A percentile compares a stretch with the other conserved stretches of the same genome.
These are phyloP conservation scores for Musa acuminata DNA, from an alignment of 176 grass and related monocot genomes.

Conservation along the genomic window DNA sequence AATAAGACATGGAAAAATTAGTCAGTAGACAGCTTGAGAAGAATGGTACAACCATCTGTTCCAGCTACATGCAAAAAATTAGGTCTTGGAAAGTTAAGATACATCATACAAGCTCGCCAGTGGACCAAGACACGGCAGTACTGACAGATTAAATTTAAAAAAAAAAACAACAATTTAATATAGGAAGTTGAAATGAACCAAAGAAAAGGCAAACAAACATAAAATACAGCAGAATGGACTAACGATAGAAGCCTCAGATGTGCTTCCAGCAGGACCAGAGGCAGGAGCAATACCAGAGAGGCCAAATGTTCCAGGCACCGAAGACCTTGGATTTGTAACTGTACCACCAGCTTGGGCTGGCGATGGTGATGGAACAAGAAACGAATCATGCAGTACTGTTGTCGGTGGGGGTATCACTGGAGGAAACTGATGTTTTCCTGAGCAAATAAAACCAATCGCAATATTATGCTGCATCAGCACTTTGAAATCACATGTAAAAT, in stretches of 20 bases:
- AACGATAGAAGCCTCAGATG: slow-evolving; percentile 29
- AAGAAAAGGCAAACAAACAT: slow-evolving; percentile 18
- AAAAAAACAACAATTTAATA: slow-evolving; percentile 3
- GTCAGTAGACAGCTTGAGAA: background rate
- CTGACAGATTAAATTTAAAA: background rate
- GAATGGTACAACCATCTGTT: background rate
- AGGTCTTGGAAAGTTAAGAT: background rate
- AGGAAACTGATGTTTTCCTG: slow-evolving; percentile 60
- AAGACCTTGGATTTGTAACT: slow-evolving; percentile 43
- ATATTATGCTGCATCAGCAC: background rate
- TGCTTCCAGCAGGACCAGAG: slow-evolving; percentile 48
- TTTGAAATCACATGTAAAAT: background rate
- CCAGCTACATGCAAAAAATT: background rate
- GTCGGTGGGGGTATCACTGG: slow-evolving; percentile 42
- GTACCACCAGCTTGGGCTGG: slow-evolving; percentile 47
- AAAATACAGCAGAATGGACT: slow-evolving; percentile 16
- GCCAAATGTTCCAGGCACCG: slow-evolving; percentile 39
- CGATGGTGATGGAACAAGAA: slow-evolving; percentile 50
- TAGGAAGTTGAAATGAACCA: slow-evolving; percentile 18
- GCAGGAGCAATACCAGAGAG: slow-evolving; percentile 37
- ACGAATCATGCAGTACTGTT: slow-evolving; percentile 36
- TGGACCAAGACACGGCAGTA: background rate
- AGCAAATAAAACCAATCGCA: background rate
- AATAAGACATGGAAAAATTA: background rate
- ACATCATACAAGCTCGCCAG: background rate